Evolutionary conservation across 352 stramenopile species (phyloP), one percentile per base, ranked within the genome.

Genomic region (Phytophthora fragariaefolia): DNA sequence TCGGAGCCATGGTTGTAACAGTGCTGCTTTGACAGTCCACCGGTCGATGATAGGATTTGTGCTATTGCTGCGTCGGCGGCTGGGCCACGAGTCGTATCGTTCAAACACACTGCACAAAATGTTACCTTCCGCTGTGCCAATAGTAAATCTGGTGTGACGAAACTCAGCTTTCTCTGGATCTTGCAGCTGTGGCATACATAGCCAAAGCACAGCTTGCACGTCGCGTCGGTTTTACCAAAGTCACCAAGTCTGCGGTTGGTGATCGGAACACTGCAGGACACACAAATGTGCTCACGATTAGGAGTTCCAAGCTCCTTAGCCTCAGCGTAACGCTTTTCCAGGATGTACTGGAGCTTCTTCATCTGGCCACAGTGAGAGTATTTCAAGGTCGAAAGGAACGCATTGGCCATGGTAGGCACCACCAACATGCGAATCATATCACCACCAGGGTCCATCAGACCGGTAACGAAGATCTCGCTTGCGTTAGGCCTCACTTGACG

Each of bases 81-180:
- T 36, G 60, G 66, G 49, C 50, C 62, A 10, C 47, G 52, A 23
- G 72, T 58, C 1, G 70, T 52, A 27, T 74, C 66, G 15, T 71
- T 72, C n/a, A 81, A 28, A 26, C 75, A 81, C 7, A 63, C 48
- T 0, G 56, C 52, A 28, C 74, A 82, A 32, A 82, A 80, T 12
- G 65, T 76, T 40, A 82, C 64, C 17, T 77, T 73, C 6, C 71
- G 52, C 40, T 66, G 45, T 9, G 49, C 54, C 20, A 80, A 42
- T 26, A 64, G 47, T 32, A 74, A 43, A 46, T 80, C 72, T 4
- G 61, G 34, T 1, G 64, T 60, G 52, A 75, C 58, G 48, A 80
- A 80, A 47, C 60, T 73, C 54, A 80, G 36, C 40, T 70, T 76
- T 6, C 56, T 63, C 34, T 69, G 55, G 12, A 77, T 51, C 36